Evolutionary conservation across 2,329 filamentous ascomycete genomes (phyloP).

Genomic region (Verticillium isaacii): DNA sequence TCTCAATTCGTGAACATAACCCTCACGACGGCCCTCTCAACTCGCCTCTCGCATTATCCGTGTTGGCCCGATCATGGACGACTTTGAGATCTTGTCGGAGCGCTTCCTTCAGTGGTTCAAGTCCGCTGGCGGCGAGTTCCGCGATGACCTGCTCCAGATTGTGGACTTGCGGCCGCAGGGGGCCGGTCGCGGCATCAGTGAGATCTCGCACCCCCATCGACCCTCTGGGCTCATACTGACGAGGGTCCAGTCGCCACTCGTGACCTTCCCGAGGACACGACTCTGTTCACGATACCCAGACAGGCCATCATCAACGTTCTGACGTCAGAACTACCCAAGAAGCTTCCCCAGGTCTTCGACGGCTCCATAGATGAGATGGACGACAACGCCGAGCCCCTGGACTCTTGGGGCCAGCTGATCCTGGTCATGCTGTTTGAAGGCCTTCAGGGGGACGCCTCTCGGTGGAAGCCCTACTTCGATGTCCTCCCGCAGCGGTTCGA

Average conservation of each 20-base stretch:
- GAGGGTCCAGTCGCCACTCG: conserved; percentile 56
- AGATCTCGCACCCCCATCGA: conserved; percentile 10
- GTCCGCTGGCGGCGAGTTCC: conserved; percentile 46
- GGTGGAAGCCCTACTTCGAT: conserved; percentile 74
- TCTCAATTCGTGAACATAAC: background rate
- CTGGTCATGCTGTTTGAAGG: conserved; percentile 77
- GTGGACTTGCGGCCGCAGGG: conserved; percentile 44
- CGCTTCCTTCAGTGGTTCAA: conserved; percentile 52
- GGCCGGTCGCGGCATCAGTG: conserved; percentile 53
- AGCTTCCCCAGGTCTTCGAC: conserved; percentile 50
- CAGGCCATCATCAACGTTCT: conserved; percentile 64
- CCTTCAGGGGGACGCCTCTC: conserved; percentile 52
- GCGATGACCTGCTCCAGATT: conserved; percentile 42
- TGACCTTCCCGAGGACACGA: conserved; percentile 69
- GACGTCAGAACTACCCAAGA: conserved; percentile 63
- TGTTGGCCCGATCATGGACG: conserved; percentile 19
- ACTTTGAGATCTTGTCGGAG: conserved; percentile 38
- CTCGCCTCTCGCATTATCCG: background rate
- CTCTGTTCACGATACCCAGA: conserved; percentile 76
- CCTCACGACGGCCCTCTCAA: background rate
- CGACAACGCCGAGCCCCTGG: conserved; percentile 33
- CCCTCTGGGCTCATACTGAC: conserved; percentile 7
- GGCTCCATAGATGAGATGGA: conserved; percentile 22
- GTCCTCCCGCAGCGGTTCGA: conserved; percentile 70
- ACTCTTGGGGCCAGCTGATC: conserved; percentile 59